Evolutionary conservation across 306 rosid species (phyloP), one percentile per base, ranked within the genome.

Genomic region (barrel medic (Medicago truncatula)): DNA sequence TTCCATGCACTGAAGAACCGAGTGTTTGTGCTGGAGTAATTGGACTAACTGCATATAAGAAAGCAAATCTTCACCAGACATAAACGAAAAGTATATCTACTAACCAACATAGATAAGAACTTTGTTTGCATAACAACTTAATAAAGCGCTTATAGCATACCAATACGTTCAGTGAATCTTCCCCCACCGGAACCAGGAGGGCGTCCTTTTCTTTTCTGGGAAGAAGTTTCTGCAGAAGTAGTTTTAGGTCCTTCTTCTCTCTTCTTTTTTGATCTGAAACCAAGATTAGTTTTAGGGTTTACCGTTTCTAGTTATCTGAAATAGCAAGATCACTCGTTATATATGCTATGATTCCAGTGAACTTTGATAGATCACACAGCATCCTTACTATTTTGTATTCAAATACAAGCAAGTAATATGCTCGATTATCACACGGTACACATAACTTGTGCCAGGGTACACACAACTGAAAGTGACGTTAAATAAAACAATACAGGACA

Each of bases 231-330:
- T 25, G 28, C 28, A 25, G 28, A 25, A 25, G 28, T 25, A 25
- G 3, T 25, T 25, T 2, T 25, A 25, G 28, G 3, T 25, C 28
- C 28, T 25, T 25, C 28, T 25, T 25, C 3, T 25, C 28, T 25
- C 28, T 25, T 25, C 31, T 28, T n/a, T n/a, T n/a, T n/a, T n/a
- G n/a, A n/a, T n/a, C n/a, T n/a, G n/a, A n/a, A n/a, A n/a, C n/a
- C n/a, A n/a, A n/a, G n/a, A n/a, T n/a, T n/a, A n/a, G n/a, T n/a
- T n/a, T n/a, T n/a, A n/a, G n/a, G n/a, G n/a, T n/a, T n/a, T 58
- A 20, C 83, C 13, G 74, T 69, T 73, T 84, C 87, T 15, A 89
- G 88, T 74, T 87, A 78, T 66, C 96, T 92, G 87, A 80, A 70
- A 73, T 28, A 57, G 61, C 40, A 44, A 28, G 61, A 67, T 61